phyloP scores from a whole-genome alignment of 148 eudicot genomes.

The Rheum nobile region DNA sequence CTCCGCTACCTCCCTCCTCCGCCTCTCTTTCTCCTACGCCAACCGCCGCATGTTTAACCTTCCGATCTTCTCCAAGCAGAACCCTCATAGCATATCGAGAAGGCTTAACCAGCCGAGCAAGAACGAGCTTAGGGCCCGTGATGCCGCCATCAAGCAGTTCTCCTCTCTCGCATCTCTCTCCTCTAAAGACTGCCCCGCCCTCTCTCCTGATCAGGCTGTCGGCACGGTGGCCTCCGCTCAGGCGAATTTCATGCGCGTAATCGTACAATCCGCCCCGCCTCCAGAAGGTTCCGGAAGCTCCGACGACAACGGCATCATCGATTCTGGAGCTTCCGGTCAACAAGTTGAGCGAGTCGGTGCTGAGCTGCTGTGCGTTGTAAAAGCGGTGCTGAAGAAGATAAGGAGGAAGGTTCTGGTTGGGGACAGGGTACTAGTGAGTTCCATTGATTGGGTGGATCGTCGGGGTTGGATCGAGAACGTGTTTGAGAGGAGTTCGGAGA shows the following conservation, averaged over 20 bases:
- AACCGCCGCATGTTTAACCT: constrained; percentile 11
- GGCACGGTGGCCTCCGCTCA: constrained; percentile 68
- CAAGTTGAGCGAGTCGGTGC: constrained; percentile 15
- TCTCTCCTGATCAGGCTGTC: constrained; percentile 50
- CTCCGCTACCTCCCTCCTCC: constrained; percentile 25
- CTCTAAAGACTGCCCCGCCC: constrained; percentile 22
- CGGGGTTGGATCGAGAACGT: constrained; percentile 92
- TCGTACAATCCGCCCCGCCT: constrained; percentile 25
- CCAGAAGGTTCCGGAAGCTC: constrained; percentile 13
- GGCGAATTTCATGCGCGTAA: constrained; percentile 94
- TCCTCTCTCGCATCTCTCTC: constrained; percentile 31
- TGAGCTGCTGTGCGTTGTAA: constrained; percentile 78
- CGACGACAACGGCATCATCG: too few species aligned
- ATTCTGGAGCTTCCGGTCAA: too few species aligned
- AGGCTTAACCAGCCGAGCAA: constrained; percentile 30
- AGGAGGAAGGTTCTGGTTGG: constrained; percentile 77
- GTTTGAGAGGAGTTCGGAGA: constrained; percentile 45
- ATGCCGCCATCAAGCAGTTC: constrained; percentile 24
- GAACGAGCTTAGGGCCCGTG: constrained; percentile 33
- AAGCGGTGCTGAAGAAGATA: constrained; percentile 89
- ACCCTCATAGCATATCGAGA: constrained; percentile 22
- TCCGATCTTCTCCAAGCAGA: constrained; percentile 26
- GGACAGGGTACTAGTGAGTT: constrained; percentile 77
- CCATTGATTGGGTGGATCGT: constrained; percentile 80
- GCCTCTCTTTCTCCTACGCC: constrained; percentile 8